Percentiles rank a stretch among this genome's conserved stretches.
These are phyloP conservation scores for Aureococcus anophagefferens DNA, from an alignment of 108 stramenopile species.

Conservation along the genomic window DNA sequence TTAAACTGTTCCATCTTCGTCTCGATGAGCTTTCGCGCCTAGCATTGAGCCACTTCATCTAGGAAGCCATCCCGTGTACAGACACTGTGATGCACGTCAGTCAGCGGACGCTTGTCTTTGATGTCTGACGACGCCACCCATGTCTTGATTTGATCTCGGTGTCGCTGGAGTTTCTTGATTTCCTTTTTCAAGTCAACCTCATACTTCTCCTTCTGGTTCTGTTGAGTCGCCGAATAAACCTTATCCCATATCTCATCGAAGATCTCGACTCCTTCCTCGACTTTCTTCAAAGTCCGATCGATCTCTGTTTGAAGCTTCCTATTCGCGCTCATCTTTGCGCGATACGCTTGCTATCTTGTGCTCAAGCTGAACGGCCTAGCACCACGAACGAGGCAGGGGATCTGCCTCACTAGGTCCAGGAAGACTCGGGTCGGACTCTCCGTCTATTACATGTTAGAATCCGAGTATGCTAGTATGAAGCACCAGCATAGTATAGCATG, in stretches of 20 bases:
- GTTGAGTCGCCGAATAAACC: slow-evolving; percentile 85
- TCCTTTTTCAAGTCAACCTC: slow-evolving; percentile 98
- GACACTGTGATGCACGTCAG: no score
- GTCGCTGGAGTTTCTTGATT: slow-evolving; percentile 95
- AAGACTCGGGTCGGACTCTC: no score
- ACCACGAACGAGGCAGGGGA: no score
- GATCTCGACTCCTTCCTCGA: slow-evolving; percentile 92
- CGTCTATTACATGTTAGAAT: no score
- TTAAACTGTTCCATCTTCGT: slow-evolving; percentile 99
- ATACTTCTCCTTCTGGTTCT: slow-evolving; percentile 95
- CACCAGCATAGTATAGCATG: no score
- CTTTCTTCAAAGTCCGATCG: slow-evolving; percentile 83
- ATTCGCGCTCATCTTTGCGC: neutral
- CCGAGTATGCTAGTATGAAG: no score
- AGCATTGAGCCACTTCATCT: no score
- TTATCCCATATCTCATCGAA: slow-evolving; percentile 98
- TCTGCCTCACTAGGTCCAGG: no score
- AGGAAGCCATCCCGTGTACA: no score
- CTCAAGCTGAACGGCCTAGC: no score
- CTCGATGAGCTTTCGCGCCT: slow-evolving; percentile 67
- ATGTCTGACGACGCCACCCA: slow-evolving; percentile 93
- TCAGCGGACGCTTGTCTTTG: slow-evolving; percentile 84
- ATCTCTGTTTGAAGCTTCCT: slow-evolving; percentile 50
- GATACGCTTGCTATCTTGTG: no score
- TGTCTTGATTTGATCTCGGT: slow-evolving; percentile 96